Percentiles rank a stretch among this genome's conserved stretches.
phyloP scores from a whole-genome alignment of 805 yeast species.

The Nakazawaea populi region DNA sequence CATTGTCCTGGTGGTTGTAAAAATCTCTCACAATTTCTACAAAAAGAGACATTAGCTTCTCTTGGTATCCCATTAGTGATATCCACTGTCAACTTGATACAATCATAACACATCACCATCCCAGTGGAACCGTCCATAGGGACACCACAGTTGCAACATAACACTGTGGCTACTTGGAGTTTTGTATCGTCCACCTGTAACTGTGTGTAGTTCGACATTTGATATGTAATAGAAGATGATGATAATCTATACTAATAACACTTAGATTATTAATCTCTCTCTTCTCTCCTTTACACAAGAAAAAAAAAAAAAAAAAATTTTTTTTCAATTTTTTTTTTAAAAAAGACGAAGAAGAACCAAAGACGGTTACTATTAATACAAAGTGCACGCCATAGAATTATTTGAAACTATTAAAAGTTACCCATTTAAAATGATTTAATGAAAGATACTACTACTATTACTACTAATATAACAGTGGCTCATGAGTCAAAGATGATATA shows the following conservation, averaged over 20 bases:
- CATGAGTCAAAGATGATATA: no score
- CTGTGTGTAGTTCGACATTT: conserved; percentile 44
- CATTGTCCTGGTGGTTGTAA: conserved; percentile 93
- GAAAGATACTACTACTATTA: no score
- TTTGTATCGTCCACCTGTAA: conserved; percentile 28
- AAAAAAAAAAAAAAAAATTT: no score
- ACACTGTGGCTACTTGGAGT: conserved; percentile 68
- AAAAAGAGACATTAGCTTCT: conserved; percentile 88
- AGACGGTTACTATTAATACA: no score
- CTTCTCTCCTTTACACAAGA: no score
- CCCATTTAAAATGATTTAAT: no score
- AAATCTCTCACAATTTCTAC: conserved; percentile 96
- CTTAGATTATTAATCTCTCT: background rate
- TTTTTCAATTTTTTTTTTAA: no score
- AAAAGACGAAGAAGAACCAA: no score
- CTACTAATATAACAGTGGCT: no score
- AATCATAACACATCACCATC: conserved; percentile 93
- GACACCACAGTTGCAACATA: conserved; percentile 97
- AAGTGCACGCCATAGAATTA: no score
- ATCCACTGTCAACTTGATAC: conserved; percentile 90
- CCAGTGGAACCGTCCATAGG: conserved; percentile 96
- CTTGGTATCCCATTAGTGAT: conserved; percentile 93
- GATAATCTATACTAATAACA: background rate
- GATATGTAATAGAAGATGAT: background rate
- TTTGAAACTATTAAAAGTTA: no score